Conservation (phyloP, 2,329 filamentous ascomycete genomes). For the Dactylellina leptospora region DNA sequence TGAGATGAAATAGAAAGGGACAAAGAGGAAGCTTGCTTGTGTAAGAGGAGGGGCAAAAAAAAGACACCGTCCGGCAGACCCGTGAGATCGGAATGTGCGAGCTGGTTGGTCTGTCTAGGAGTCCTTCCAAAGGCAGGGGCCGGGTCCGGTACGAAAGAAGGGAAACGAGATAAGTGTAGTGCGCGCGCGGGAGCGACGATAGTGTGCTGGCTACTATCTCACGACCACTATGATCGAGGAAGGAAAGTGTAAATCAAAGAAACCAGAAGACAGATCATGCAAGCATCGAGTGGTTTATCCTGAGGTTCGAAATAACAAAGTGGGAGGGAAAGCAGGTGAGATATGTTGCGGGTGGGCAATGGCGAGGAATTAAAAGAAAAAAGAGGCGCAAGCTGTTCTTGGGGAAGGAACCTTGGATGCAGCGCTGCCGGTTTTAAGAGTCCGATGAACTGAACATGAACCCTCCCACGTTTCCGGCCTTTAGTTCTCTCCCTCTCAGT, state of each 20-base stretch:
- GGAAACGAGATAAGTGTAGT: conserved; percentile 49
- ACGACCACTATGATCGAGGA: conserved; percentile 34
- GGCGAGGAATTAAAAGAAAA: conserved; percentile 51
- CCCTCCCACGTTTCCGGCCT: conserved; percentile 49
- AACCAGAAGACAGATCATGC: too few relatives aligned
- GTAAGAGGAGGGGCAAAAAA: conserved; percentile 46
- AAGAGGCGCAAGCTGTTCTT: conserved; percentile 53
- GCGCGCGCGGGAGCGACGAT: too few relatives aligned
- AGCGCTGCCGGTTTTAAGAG: conserved; percentile 29
- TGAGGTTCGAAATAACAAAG: conserved; percentile 28
- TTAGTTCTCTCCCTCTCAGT: conserved; percentile 6
- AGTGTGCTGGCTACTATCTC: conserved; percentile 30
- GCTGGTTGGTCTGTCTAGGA: conserved; percentile 28
- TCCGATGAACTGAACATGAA: conserved; percentile 9
- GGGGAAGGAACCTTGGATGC: conserved; percentile 45
- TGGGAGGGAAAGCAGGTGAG: conserved; percentile 51
- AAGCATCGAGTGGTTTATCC: background rate
- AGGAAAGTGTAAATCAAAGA: conserved; percentile 26
- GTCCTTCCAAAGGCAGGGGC: conserved; percentile 9
- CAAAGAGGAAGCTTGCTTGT: conserved; percentile 28
- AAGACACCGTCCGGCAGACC: conserved; percentile 42
- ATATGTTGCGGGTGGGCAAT: conserved; percentile 43
- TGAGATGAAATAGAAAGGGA: conserved; percentile 46
- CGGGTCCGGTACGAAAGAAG: conserved; percentile 32
- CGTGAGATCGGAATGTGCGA: conserved; percentile 51